Evolutionary conservation across 1,284 basidiomycete species (phyloP).

Genomic region (Ceratobasidium sp.): DNA sequence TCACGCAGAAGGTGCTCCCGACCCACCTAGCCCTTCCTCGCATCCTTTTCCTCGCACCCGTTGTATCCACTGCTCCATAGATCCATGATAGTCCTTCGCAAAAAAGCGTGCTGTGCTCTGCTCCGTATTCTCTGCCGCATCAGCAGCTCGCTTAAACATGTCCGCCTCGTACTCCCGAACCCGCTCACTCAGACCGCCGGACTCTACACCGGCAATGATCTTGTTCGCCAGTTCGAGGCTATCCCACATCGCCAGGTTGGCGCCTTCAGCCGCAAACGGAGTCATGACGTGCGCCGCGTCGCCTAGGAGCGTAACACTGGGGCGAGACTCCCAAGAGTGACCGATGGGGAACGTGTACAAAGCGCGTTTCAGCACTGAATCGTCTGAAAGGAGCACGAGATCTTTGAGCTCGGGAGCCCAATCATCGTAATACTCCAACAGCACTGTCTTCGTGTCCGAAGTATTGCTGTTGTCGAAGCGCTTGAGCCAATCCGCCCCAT

Average conservation of each 20-base stretch:
- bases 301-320: constrained; percentile 56
- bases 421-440: constrained; percentile 52
- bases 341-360: constrained; percentile 52
- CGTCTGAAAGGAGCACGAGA: constrained; percentile 53
- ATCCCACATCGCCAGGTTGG: constrained; percentile 59
- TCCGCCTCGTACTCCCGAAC: constrained; percentile 27
- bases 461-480: constrained; percentile 42
- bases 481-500: constrained; percentile 49
- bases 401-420: constrained; percentile 52
- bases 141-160: constrained; percentile 23
- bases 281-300: constrained; percentile 67
- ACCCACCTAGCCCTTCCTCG: too few relatives aligned
- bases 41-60: too few relatives aligned
- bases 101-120: constrained; percentile 14
- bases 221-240: constrained; percentile 54
- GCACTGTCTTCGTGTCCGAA: constrained; percentile 35
- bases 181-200: constrained; percentile 4
- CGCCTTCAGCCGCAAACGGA: constrained; percentile 63
- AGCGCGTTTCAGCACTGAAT: constrained; percentile 50
- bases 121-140: constrained; percentile 11
- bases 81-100: not conserved
- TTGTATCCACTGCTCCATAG: too few relatives aligned
- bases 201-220: constrained; percentile 7
- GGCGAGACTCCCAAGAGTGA: constrained; percentile 50
- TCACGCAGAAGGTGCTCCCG: too few relatives aligned